Evolutionary conservation across 108 stramenopile genomes (phyloP).

Genomic region (Skeletonema potamos): DNA sequence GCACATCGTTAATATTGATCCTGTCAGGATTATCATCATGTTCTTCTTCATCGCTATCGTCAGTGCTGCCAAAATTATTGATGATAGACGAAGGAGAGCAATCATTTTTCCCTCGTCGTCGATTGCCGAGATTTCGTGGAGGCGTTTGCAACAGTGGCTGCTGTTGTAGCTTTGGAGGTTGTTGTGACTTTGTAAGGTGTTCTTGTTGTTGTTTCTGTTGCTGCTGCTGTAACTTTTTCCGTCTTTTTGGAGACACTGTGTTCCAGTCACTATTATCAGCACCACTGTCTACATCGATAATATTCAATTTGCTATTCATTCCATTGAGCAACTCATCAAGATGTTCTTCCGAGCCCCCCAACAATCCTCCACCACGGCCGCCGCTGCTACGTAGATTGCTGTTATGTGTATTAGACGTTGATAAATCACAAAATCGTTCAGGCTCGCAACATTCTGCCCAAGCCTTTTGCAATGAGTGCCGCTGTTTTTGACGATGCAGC

Average conservation of each 20-base stretch:
- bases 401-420: not conserved
- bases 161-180: not conserved
- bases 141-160: not conserved
- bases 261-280: not conserved
- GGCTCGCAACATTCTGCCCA: conserved; percentile 7
- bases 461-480: not conserved
- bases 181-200: not conserved
- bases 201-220: too few species aligned
- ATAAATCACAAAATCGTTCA: not conserved
- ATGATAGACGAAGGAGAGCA: not conserved
- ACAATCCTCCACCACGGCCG: not conserved
- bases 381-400: not conserved
- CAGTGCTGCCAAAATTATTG: not conserved
- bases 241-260: not conserved
- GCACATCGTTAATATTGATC: not conserved
- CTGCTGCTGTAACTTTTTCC: not conserved
- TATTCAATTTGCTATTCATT: not conserved
- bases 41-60: not conserved
- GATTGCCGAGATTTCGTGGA: not conserved
- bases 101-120: not conserved
- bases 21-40: not conserved
- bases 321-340: not conserved
- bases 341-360: not conserved
- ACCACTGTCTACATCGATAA: not conserved
- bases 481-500: not conserved